phyloP scores from a whole-genome alignment of 768 basidiomycete species.

The Clathrus columnatus region DNA sequence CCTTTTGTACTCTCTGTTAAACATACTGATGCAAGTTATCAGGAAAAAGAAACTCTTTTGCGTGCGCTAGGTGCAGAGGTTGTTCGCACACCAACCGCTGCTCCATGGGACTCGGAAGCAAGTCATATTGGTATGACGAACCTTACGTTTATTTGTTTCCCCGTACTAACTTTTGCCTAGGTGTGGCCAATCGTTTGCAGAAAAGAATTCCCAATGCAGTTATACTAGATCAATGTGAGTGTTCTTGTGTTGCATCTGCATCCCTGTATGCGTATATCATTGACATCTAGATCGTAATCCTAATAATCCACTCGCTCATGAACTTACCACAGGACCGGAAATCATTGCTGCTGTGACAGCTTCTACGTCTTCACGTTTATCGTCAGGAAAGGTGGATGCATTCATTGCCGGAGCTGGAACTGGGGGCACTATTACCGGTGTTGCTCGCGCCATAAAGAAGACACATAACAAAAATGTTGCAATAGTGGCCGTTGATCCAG shows the following conservation, averaged over 20 bases:
- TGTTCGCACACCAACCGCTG: conserved; percentile 85
- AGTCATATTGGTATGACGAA: conserved; percentile 72
- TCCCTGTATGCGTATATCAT: conserved; percentile 44
- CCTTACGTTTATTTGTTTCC: not conserved
- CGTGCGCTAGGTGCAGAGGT: conserved; percentile 92
- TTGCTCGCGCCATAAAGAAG: conserved; percentile 72
- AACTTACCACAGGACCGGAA: conserved; percentile 83
- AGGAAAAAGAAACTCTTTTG: conserved; percentile 91
- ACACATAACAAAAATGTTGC: conserved; percentile 62
- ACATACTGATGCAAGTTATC: not conserved
- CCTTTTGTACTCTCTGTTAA: not conserved
- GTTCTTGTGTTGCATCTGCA: conserved; percentile 22
- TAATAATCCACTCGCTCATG: conserved; percentile 89
- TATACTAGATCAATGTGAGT: conserved; percentile 81
- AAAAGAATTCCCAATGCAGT: conserved; percentile 74
- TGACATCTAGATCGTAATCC: conserved; percentile 17
- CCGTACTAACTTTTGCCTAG: conserved; percentile 32
- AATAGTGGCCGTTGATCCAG: conserved; percentile 88
- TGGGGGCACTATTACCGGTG: conserved; percentile 89
- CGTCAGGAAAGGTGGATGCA: conserved; percentile 70
- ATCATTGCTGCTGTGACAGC: conserved; percentile 72
- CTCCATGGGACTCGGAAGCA: conserved; percentile 81
- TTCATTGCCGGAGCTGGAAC: conserved; percentile 87
- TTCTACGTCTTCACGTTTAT: conserved; percentile 47
- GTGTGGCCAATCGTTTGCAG: conserved; percentile 72